These are phyloP conservation scores for Pueraria montana DNA, from an alignment of 306 rosid species.

Conservation along the genomic window DNA sequence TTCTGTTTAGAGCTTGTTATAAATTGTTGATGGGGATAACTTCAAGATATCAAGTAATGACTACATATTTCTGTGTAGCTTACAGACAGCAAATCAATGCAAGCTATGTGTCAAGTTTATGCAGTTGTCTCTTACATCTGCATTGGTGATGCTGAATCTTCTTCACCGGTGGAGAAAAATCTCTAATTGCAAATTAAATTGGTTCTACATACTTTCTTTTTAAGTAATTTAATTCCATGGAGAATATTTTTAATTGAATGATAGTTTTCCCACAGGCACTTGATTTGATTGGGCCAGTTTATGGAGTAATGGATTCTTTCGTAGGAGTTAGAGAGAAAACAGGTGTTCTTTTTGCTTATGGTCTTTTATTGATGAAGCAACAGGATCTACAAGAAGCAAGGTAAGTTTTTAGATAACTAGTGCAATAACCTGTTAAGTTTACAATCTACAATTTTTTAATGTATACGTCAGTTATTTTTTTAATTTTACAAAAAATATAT, in stretches of 20 bases:
- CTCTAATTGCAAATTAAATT: conserved; percentile 30
- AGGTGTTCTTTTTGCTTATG: conserved; percentile 89
- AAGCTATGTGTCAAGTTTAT: conserved; percentile 90
- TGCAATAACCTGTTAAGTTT: neutral
- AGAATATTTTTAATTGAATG: conserved; percentile 43
- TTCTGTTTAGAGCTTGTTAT: conserved; percentile 22
- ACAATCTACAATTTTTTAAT: neutral
- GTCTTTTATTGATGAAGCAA: conserved; percentile 92
- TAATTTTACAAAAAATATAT: neutral
- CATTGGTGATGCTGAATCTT: conserved; percentile 97
- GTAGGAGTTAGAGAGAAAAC: conserved; percentile 99
- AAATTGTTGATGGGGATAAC: conserved; percentile 23
- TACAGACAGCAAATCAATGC: conserved; percentile 93
- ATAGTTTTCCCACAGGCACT: conserved; percentile 79
- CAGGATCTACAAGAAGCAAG: conserved; percentile 98
- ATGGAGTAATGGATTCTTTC: conserved; percentile 92
- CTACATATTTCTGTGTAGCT: conserved; percentile 65
- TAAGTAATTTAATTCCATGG: conserved; percentile 13
- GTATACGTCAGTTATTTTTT: neutral
- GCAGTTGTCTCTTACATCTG: conserved; percentile 95
- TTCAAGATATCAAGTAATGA: conserved; percentile 45
- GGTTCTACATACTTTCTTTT: conserved; percentile 17
- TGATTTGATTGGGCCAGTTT: conserved; percentile 91
- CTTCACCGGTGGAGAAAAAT: conserved; percentile 72
- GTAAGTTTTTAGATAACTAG: conserved; percentile 49